These are phyloP conservation scores for Melaleuca alternifolia DNA, from an alignment of 345 rosid species.

Conservation along the genomic window DNA sequence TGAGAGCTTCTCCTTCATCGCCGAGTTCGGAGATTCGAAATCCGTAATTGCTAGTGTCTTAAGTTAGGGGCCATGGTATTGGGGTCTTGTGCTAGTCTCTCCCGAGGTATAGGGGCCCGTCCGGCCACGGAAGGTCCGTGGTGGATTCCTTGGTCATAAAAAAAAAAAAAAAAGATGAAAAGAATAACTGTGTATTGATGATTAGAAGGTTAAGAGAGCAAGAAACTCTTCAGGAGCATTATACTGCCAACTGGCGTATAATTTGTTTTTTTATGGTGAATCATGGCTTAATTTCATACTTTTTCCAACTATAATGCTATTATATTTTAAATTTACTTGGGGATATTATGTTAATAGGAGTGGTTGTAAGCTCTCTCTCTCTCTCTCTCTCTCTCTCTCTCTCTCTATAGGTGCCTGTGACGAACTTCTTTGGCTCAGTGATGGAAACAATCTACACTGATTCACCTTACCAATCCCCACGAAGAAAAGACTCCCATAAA, in stretches of 20 bases:
- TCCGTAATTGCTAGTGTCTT: no score
- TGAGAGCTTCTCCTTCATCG: no score
- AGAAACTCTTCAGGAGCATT: background rate
- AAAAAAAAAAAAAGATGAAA: background rate
- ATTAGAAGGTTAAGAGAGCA: background rate
- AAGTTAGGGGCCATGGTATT: no score
- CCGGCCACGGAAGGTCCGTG: no score
- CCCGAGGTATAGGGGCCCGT: no score
- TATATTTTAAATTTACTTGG: background rate
- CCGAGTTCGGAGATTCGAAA: no score
- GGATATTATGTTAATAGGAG: background rate
- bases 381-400: background rate
- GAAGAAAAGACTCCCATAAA: conserved; percentile 17
- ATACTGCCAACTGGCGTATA: background rate
- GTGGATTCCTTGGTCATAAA: no score
- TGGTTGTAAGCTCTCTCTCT: background rate
- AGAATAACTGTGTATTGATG: background rate
- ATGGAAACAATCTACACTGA: conserved; percentile 91
- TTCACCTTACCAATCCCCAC: conserved; percentile 44
- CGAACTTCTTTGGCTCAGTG: conserved; percentile 92
- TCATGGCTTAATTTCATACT: background rate
- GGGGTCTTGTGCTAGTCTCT: no score
- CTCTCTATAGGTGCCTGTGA: conserved; percentile 72
- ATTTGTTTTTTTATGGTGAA: background rate
- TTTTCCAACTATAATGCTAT: background rate